phyloP scores from a whole-genome alignment of 352 stramenopile genomes.

The Labyrinthula sp. region DNA sequence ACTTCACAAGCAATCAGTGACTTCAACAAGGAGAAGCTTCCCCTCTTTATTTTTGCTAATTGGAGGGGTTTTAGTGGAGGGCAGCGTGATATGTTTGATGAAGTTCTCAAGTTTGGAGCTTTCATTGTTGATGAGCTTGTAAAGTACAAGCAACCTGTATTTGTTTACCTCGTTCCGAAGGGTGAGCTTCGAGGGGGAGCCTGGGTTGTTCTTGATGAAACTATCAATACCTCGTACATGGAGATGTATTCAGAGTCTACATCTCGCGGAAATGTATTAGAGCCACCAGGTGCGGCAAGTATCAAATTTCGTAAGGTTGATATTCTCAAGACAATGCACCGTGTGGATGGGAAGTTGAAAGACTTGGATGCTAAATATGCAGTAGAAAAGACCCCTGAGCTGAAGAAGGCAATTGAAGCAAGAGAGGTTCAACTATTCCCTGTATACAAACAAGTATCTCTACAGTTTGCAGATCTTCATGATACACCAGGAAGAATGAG shows the following conservation, averaged over 20 bases:
- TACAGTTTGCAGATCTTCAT: constrained; percentile 98
- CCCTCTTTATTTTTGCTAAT: constrained; percentile 98
- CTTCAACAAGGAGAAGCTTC: constrained; percentile 94
- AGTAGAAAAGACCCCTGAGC: constrained; percentile 31
- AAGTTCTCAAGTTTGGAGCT: constrained; percentile 99
- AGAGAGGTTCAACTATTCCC: constrained; percentile 76
- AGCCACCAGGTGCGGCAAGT: constrained; percentile 85
- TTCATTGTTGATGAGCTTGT: constrained; percentile 98
- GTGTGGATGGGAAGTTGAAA: constrained; percentile 75
- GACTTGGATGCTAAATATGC: constrained; percentile 42
- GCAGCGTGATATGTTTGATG: constrained; percentile 99
- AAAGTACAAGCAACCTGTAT: constrained; percentile 92
- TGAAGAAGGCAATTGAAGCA: constrained; percentile 64
- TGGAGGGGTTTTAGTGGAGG: constrained; percentile 98
- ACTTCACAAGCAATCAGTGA: constrained; percentile 97
- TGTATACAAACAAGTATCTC: constrained; percentile 88
- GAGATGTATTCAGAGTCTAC: constrained; percentile 94
- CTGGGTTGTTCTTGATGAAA: constrained; percentile 97
- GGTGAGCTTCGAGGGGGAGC: constrained; percentile 90
- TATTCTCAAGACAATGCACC: constrained; percentile 80
- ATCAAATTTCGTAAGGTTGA: constrained; percentile 99
- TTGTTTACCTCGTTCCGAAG: constrained; percentile 98
- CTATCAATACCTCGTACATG: constrained; percentile 97
- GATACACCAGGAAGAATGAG: constrained; percentile 99
- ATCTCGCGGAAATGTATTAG: constrained; percentile 84